A percentile compares a stretch with the other conserved stretches of the same genome.
These are phyloP conservation scores for Suaeda aralocaspica DNA, from an alignment of 148 eudicot genomes.

Conservation along the genomic window DNA sequence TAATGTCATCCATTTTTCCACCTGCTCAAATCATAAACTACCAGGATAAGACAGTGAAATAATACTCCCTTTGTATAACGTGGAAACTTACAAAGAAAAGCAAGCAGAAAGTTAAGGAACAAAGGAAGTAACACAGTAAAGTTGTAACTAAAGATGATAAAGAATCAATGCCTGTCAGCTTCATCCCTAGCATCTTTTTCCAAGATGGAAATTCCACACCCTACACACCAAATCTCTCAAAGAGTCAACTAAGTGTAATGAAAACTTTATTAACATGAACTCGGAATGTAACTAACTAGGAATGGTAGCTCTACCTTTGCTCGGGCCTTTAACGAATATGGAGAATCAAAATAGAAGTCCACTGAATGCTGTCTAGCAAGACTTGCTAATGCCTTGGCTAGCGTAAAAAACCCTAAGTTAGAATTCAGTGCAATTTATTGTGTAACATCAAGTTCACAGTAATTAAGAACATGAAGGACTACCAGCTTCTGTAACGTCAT, in stretches of 20 bases:
- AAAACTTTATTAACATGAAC: background rate
- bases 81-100: background rate
- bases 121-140: too few relatives aligned
- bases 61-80: background rate
- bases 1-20: constrained; percentile 90
- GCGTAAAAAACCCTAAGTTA: constrained; percentile 21
- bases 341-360: constrained; percentile 71
- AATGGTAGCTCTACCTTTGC: constrained; percentile 41
- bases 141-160: background rate
- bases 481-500: constrained; percentile 71
- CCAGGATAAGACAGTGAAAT: background rate
- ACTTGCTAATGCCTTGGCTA: constrained; percentile 94
- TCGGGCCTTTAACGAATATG: constrained; percentile 79
- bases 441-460: background rate
- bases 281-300: background rate
- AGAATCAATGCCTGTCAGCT: constrained; percentile 57
- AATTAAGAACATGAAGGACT: constrained; percentile 12
- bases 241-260: background rate
- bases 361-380: constrained; percentile 72
- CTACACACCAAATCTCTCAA: constrained; percentile 28
- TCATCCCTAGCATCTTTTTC: constrained; percentile 76
- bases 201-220: constrained; percentile 74
- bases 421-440: constrained; percentile 4
- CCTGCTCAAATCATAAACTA: constrained; percentile 41
- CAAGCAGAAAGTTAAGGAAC: too few relatives aligned